Conservation (phyloP, 306 rosid genomes). For the Prunus davidiana region DNA sequence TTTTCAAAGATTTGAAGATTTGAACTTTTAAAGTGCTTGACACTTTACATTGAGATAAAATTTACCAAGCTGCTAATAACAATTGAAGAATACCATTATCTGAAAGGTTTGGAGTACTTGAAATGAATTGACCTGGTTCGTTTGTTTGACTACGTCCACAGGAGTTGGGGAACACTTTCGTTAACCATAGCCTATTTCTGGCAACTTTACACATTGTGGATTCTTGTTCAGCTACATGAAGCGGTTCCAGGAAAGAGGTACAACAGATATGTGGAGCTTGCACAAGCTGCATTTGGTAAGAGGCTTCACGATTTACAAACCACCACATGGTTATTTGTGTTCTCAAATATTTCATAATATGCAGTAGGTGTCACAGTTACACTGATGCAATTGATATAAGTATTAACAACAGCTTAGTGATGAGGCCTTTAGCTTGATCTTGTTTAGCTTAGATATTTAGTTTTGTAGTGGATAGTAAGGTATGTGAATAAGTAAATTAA, state of each 20-base stretch:
- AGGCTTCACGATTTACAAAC: background rate
- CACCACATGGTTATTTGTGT: background rate
- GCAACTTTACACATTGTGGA: conserved; percentile 97
- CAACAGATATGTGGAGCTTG: conserved; percentile 95
- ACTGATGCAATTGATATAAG: background rate
- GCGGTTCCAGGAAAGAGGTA: conserved; percentile 99
- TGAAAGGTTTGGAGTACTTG: background rate
- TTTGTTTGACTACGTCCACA: conserved; percentile 28
- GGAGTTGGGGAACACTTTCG: conserved; percentile 99
- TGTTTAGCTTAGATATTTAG: background rate
- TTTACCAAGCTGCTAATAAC: background rate
- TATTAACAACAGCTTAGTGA: background rate
- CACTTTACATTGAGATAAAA: background rate
- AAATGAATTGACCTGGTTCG: conserved; percentile 14
- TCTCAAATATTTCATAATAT: background rate
- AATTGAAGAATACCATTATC: background rate
- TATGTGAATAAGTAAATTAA: background rate
- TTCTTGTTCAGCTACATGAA: conserved; percentile 95
- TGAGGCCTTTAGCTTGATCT: background rate
- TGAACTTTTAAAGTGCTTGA: background rate
- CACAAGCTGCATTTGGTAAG: conserved; percentile 99
- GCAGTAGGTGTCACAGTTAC: background rate
- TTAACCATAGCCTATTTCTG: conserved; percentile 82
- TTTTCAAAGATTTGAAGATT: no score
- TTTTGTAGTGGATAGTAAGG: background rate